Percentiles rank a stretch among this genome's conserved stretches.
phyloP scores from a whole-genome alignment of 495 filamentous ascomycete species.

The Penicillium paradoxum region DNA sequence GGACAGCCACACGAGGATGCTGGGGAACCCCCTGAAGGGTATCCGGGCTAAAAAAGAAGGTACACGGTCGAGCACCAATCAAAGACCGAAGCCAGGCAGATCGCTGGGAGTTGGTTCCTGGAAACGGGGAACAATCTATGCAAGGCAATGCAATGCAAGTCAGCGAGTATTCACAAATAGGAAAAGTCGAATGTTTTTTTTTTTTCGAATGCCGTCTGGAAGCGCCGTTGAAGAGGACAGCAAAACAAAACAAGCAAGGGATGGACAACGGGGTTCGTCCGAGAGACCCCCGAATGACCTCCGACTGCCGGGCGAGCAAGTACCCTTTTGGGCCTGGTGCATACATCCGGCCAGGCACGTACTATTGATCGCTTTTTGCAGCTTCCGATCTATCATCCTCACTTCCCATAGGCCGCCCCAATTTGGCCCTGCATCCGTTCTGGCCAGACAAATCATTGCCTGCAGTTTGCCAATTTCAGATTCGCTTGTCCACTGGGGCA shows the following conservation, averaged over 20 bases:
- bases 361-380: constrained; percentile 6
- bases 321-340: constrained; percentile 1
- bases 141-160: constrained; percentile 27
- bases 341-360: not conserved
- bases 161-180: constrained; percentile 10
- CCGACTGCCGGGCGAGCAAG: not conserved
- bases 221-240: constrained; percentile 11
- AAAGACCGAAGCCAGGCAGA: not conserved
- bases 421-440: not conserved
- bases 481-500: not conserved
- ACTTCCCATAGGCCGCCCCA: not conserved
- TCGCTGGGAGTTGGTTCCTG: constrained; percentile 9
- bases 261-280: not conserved
- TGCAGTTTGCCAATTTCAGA: not conserved
- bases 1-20: constrained; percentile 2
- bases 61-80: not conserved
- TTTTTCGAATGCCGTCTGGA: not conserved
- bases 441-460: constrained; percentile 4
- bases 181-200: not conserved
- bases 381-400: not conserved
- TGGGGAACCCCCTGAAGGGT: not conserved
- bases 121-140: constrained; percentile 16
- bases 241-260: not conserved
- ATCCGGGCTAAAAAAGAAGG: not conserved
- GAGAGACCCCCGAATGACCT: not conserved